Base-by-base conservation (phyloP, 2,329 filamentous ascomycete species). In the Alternaria triticimaculans region DNA sequence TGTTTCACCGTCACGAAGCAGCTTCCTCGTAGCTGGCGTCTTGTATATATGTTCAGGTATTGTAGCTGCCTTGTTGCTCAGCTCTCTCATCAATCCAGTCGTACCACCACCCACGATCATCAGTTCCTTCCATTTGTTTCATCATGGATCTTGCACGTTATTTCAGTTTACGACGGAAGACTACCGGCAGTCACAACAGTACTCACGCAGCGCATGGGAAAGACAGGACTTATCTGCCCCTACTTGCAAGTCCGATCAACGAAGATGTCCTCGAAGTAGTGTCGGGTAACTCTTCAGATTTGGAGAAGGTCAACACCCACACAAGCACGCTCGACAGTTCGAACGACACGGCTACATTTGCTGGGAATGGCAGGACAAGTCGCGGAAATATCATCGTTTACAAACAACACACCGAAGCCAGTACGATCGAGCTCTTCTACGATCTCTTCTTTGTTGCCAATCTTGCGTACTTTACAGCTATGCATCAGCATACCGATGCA, bases 391-490 rank as follows among this genome's bases (percentile, higher is more conserved):
- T 69, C n/a, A 67, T 73, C 48, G 69, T 72, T n/a, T 73, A 73
- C 60, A 75, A 72, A 44, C 64, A 61, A 28, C 70, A 73, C 48
- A 70, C 73, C 45, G 85, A 87, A 72, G 84, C 85, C 3, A 86
- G 82, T 18, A 83, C 85, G 11, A 83, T 87, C 44, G 84, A 89
- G 70, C 77, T 88, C 3, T 88, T 88, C 68, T 88, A 87, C 64
- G 87, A 88, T 72, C 77, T 89, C 0, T 88, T 88, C 70, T 87
- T 89, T 62, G 86, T 90, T 7, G 89, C 88, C 44, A 90, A 90
- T 70, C 82, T 90, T 55, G 87, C 87, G 10, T 87, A 89, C 25
- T 90, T 91, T 69, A 87, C 86, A 10, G 80, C 80, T 25, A 82
- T 84, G 21, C 84, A 87, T 70, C 84, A 87, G 48, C 86, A 88